Evolutionary conservation across 768 basidiomycete species (phyloP), one percentile per base, ranked within the genome.

Genomic region (Amanita brunnescens): DNA sequence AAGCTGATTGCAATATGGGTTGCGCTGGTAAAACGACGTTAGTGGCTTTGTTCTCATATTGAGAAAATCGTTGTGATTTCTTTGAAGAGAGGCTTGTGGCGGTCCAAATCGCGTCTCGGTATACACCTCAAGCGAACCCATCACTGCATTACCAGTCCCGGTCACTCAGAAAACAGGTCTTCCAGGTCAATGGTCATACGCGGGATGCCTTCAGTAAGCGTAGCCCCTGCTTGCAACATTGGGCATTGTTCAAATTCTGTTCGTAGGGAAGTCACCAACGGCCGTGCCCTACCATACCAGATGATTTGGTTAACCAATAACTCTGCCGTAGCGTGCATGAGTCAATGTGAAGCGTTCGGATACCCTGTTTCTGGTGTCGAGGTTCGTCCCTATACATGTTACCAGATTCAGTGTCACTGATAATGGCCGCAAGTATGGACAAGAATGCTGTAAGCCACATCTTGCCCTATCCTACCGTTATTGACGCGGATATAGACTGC

Each of bases 61-160:
- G 12, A 7, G 29, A n/a, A 26, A 2, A 10, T 1, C 23, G 6
- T 24, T 20, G 18, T 14, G 12, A 42, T 52, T 35, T 20, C 30
- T 57, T n/a, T 34, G 23, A 53, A 83, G 81, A 12, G 73, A 84
- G 62, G 78, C 80, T 37, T 91, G 87, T 55, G 88, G 88, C 60
- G 88, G 81, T 5, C 77, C 81, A 1, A 81, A 82, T 59, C 75
- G 79, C n/a, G 60, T 90, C 23, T 87, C 85, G 1, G 76, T 87
- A 12, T 90, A 89, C 57, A 70, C 77, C 0, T 72, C 77, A 0
- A 76, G 65, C 6, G 69, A 67, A 3, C 73, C 68, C 37, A 68
- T 89, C 44, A 75, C 71, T 0, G 71, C 71, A 6, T 65, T 81
- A 14, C 78, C 86, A 0, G 75, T 88, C 9, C 86, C 88, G 3